Evolutionary conservation across 208 protist genomes (phyloP).

Genomic region (Crithidia brevicula): DNA sequence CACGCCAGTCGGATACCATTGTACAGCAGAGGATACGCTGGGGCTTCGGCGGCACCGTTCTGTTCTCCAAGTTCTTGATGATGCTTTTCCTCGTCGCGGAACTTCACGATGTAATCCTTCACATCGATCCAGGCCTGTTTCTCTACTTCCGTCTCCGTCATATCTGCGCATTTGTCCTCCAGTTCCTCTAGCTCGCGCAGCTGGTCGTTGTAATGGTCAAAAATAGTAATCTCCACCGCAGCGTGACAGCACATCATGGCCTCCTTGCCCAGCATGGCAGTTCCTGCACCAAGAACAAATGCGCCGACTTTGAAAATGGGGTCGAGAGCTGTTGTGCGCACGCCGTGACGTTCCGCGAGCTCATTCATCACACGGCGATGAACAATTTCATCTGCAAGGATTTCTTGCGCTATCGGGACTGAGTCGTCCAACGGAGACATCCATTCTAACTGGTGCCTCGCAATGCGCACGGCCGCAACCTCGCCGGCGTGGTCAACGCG

Average conservation of each 20-base stretch:
- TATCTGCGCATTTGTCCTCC: conserved; percentile 28
- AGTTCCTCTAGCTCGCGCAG: conserved; percentile 77
- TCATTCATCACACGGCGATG: conserved; percentile 81
- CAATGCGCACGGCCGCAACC: conserved; percentile 81
- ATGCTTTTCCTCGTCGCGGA: conserved; percentile 87
- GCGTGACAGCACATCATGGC: conserved; percentile 92
- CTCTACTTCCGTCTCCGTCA: conserved; percentile 38
- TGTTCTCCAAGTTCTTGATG: conserved; percentile 84
- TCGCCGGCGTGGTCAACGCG: conserved; percentile 87
- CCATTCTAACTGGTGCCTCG: conserved; percentile 71
- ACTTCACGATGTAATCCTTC: conserved; percentile 77
- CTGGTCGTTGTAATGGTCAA: conserved; percentile 90
- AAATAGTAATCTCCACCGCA: conserved; percentile 86
- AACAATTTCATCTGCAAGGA: conserved; percentile 79
- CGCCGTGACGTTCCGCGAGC: conserved; percentile 65
- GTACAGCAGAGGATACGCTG: conserved; percentile 78
- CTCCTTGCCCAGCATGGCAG: conserved; percentile 77
- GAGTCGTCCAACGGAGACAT: conserved; percentile 78
- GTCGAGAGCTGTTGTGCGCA: conserved; percentile 66
- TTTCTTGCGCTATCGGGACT: conserved; percentile 74
- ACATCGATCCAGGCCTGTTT: conserved; percentile 60
- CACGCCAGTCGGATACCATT: conserved; percentile 82
- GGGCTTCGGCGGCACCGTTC: conserved; percentile 75
- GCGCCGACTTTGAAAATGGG: conserved; percentile 76
- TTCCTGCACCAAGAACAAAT: conserved; percentile 74